Evolutionary conservation across 495 filamentous ascomycete species (phyloP), one percentile per base, ranked within the genome.

Genomic region (Penicillium salamii): DNA sequence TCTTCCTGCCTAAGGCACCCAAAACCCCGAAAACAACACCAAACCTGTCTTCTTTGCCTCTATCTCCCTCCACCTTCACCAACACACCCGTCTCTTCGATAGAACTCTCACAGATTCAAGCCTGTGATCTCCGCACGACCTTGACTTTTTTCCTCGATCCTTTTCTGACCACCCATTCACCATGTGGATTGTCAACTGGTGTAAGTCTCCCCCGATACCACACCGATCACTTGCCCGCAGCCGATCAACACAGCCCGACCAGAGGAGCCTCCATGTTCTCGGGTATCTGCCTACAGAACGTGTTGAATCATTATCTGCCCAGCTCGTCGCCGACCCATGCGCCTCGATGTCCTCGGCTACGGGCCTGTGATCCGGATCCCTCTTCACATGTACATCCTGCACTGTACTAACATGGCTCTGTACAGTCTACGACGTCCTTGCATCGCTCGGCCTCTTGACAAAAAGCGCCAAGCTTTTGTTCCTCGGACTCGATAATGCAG

Each of bases 151-250:
- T 35, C 21, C 28, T 55, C 41, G 19, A 28, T 49, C 43, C 26
- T 21, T 29, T 41, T 32, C 21, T 33, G 41, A 42, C 28, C 7
- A 42, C 40, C 46, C 56, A 24, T 53, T 55, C 78, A 81, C 65
- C 51, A 96, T 97, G 92, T 96, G 89, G 91, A 86, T 97, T 66
- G 67, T 95, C 56, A 90, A 90, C 82, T 97, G 92, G 91, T 95
- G 89, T 93, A 88, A 69, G 88, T 78, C 17, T 42, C 65, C 38
- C 28, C 43, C 42, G 42, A 34, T 38, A 36, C 40, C 42, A 55
- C 58, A 42, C 31, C 38, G 23, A 41, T 14, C 50, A 50, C 41
- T 26, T 26, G 23, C 8, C 8, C 8, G 23, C 23, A 26, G 23
- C 3, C 23, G 8, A 4, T 8, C 23, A 26, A 8, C 23, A 26